Evolutionary conservation across 305 asterid genomes (phyloP), one percentile per base, ranked within the genome.

Genomic region (Fraxinus nigra): DNA sequence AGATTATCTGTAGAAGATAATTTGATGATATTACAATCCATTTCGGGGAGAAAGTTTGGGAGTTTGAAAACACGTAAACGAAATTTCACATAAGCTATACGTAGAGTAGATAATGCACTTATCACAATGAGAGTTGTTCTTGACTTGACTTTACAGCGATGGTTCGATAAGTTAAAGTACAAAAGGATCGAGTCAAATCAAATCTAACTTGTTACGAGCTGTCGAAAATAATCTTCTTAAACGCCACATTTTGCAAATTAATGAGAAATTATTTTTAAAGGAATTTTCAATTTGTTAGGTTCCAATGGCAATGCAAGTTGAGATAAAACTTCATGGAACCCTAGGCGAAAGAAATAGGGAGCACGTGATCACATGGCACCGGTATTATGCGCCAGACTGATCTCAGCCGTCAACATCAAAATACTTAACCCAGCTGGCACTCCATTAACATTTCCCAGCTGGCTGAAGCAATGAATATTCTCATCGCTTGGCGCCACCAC

Each of bases 361-460:
- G 90, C 92, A 92, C 82, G 89, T 85, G 90, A 85, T 79, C 85
- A 91, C 82, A 89, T 91, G 94, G 88, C 89, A 80, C 9, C 84
- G 76, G 72, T 32, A 82, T 14, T 70, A 5, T 85, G 82, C 79
- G 83, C 88, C 92, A 79, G 81, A 18, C 83, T 59, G 38, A 78
- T n/a, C 34, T 81, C 80, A 85, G 92, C 89, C 93, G 89, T 91
- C 95, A 87, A 81, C 87, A 85, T 90, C 93, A 85, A n/a, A 59
- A 83, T 75, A 22, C 14, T 51, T 40, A 18, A 20, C 75, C 85
- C 87, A 86, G 82, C 90, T 87, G 90, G 86, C 85, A 40, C 14
- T 43, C 26, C 28, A 56, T 69, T 56, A 6, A 10, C 33, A 51
- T 85, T 78, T 78, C 85, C 85, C 91, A 87, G 89, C 89, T 88